Base-by-base conservation (phyloP, 371 early-diverging fungal genomes). In the Mortierella sp. region DNA sequence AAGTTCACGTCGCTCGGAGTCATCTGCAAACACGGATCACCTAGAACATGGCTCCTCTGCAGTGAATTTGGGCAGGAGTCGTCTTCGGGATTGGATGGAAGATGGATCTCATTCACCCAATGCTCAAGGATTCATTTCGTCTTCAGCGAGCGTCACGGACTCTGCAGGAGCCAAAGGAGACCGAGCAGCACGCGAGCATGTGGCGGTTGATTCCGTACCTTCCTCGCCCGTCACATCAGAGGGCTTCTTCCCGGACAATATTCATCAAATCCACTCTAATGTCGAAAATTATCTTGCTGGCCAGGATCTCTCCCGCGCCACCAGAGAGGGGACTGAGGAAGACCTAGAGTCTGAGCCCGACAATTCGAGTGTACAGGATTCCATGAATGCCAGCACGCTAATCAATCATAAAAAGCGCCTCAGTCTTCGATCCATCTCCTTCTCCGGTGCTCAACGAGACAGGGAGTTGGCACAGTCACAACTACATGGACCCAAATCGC, bases 81-180 rank as follows among this genome's bases (percentile, higher is more conserved):
- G 75, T 18, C 62, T 81, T 20, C 72, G 76, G 12, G 81, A 81
- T 20, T 81, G 81, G 81, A 61, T 81, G 54, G 81, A 72, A n/a
- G 81, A 81, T 20, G 73, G 63, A 0, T 49, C 64, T 3, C 67
- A 74, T 2, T 71, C 74, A 24, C 71, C 75, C 4, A 51, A 24
- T 61, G 58, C 59, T 4, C 57, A 14, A 20, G 79, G 75, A 18
- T 68, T 70, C 45, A 24, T 49, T 3, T 71, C 80, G 3, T 52
- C 70, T 11, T 63, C 66, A 1, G 69, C 72, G 5, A 74, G 79
- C 18, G 28, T 70, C 11, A n/a, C 60, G 0, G 79, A 79, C 28
- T 71, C 79, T 1, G 43, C 68, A 14, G 70, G 63, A n/a, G 43
- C 60, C n/a, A 78, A 74, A 30, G 62, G 49, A 16, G 79, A 78